phyloP scores from a whole-genome alignment of 768 basidiomycete species.

The Lactarius pseudohatsudake region DNA sequence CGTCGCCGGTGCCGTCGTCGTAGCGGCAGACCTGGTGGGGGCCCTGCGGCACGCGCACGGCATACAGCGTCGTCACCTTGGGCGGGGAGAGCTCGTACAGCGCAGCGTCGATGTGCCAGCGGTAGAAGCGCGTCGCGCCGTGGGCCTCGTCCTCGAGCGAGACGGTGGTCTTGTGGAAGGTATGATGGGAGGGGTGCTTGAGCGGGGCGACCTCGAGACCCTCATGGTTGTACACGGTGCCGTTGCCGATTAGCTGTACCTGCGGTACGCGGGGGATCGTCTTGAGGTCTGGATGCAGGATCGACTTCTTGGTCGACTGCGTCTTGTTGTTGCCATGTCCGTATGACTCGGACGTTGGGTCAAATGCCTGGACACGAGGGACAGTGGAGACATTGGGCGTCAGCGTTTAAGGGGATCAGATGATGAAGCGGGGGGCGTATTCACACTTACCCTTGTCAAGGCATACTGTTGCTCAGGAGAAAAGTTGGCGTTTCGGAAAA shows the following conservation, averaged over 20 bases:
- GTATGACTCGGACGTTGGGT: conserved; percentile 61
- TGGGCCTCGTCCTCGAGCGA: conserved; percentile 66
- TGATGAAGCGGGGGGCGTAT: neutral
- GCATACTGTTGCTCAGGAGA: conserved; percentile 83
- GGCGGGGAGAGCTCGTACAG: conserved; percentile 75
- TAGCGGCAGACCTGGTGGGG: conserved; percentile 62
- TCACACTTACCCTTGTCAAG: conserved; percentile 67
- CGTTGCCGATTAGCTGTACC: conserved; percentile 89
- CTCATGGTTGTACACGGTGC: conserved; percentile 72
- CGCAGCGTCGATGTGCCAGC: conserved; percentile 91
- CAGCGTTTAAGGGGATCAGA: neutral
- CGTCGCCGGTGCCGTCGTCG: conserved; percentile 84
- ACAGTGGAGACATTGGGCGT: conserved; percentile 11
- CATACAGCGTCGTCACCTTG: conserved; percentile 81
- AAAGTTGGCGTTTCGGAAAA: conserved; percentile 69
- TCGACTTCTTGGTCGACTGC: conserved; percentile 66
- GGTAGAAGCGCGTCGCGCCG: conserved; percentile 77
- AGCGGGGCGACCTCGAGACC: conserved; percentile 70
- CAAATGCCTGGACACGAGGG: conserved; percentile 62
- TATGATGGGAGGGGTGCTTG: conserved; percentile 80
- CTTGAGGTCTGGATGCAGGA: conserved; percentile 85
- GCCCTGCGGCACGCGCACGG: conserved; percentile 66
- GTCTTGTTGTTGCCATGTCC: conserved; percentile 92
- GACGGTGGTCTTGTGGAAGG: conserved; percentile 78
- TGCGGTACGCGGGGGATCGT: conserved; percentile 84